Conservation (phyloP, 2,329 filamentous ascomycete species). For the Hypoxylon sp. region DNA sequence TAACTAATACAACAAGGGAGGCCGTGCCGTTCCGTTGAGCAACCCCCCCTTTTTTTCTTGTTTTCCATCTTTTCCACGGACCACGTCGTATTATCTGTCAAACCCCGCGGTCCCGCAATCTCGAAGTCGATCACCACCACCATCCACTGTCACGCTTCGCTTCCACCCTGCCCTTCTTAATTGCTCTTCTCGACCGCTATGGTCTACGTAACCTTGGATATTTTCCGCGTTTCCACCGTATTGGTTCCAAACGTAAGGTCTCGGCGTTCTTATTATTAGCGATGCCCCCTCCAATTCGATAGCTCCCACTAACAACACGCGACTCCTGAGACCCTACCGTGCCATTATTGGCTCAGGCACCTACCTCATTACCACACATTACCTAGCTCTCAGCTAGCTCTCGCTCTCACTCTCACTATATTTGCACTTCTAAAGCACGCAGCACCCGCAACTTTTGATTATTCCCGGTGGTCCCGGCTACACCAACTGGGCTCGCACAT, state of each 20-base stretch:
- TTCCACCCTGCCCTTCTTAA: slow-evolving; percentile 31
- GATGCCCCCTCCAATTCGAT: slow-evolving; percentile 26
- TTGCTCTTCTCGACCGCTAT: slow-evolving; percentile 19
- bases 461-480: slow-evolving; percentile 39
- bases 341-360: slow-evolving; percentile 13
- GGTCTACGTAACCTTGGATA: slow-evolving; percentile 27
- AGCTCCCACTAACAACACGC: slow-evolving; percentile 21
- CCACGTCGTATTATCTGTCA: slow-evolving; percentile 41
- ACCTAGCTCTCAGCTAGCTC: slow-evolving; percentile 12
- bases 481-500: slow-evolving; percentile 25
- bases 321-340: slow-evolving; percentile 21
- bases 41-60: slow-evolving; percentile 10
- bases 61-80: slow-evolving; percentile 30
- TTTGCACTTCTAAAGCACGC: slow-evolving; percentile 20
- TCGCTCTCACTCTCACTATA: not conserved
- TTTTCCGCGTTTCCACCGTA: slow-evolving; percentile 40
- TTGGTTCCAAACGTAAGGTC: slow-evolving; percentile 28
- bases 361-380: not conserved
- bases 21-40: slow-evolving; percentile 25
- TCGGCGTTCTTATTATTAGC: slow-evolving; percentile 41
- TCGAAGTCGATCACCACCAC: slow-evolving; percentile 33
- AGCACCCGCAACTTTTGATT: slow-evolving; percentile 32
- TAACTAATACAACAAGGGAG: slow-evolving; percentile 34
- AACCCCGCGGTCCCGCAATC: slow-evolving; percentile 44
- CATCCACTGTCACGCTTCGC: slow-evolving; percentile 30